Conservation (phyloP, 495 filamentous ascomycete genomes). For the Evernia prunastri region DNA sequence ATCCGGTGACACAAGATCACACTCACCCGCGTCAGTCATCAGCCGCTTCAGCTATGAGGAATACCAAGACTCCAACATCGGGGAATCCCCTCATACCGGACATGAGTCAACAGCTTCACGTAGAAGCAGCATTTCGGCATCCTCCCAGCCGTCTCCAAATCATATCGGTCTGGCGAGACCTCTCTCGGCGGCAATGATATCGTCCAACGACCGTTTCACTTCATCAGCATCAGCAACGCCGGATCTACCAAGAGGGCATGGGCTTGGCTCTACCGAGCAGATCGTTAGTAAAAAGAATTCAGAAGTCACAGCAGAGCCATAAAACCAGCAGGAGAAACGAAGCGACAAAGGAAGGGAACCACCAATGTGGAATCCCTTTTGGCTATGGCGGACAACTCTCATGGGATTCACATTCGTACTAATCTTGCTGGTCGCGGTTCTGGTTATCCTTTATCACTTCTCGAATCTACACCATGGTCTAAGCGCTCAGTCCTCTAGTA, state of each 20-base stretch:
- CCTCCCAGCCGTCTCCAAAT: not conserved
- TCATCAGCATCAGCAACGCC: not conserved
- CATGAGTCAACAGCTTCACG: not conserved
- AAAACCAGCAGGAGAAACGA: not conserved
- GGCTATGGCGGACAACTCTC: conserved; percentile 1
- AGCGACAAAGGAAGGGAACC: not conserved
- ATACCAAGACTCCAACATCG: not conserved
- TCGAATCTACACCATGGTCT: not conserved
- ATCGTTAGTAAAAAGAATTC: not conserved
- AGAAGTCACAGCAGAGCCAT: not conserved
- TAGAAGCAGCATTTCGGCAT: conserved; percentile 3
- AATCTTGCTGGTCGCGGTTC: not conserved
- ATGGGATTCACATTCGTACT: not conserved
- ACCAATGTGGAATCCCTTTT: conserved; percentile 1
- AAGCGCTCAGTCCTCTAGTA: not conserved
- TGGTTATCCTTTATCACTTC: not conserved
- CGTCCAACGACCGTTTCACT: not conserved
- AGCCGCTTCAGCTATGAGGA: not conserved
- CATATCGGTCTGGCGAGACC: not conserved
- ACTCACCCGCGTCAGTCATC: not conserved
- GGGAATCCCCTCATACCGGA: not conserved
- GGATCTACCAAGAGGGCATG: not conserved
- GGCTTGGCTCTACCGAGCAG: not conserved
- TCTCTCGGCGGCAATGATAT: not conserved
- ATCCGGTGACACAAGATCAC: not conserved